Percentiles rank a stretch among this genome's conserved stretches.
These are phyloP conservation scores for Leccinellum luteum DNA, from an alignment of 768 basidiomycete species.

Conservation along the genomic window DNA sequence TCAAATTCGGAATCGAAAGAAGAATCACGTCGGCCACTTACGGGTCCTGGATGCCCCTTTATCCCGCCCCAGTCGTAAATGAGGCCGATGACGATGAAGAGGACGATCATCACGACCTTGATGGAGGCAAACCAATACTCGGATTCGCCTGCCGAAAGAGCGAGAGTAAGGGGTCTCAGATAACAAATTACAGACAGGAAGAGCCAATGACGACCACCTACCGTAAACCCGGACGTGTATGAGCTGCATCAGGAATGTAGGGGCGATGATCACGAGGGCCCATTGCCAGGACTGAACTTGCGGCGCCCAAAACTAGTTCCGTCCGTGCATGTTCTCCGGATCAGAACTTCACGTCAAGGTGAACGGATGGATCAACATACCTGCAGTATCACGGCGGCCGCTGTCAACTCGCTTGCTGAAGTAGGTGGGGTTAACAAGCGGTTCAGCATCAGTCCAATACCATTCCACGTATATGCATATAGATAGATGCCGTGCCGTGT, in stretches of 20 bases:
- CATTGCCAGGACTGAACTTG: constrained; percentile 51
- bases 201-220: constrained; percentile 12
- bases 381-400: constrained; percentile 52
- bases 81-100: constrained; percentile 63
- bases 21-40: constrained; percentile 26
- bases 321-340: not conserved
- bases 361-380: constrained; percentile 19
- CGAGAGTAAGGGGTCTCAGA: not conserved
- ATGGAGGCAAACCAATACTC: constrained; percentile 65
- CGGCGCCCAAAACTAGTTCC: constrained; percentile 43
- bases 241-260: constrained; percentile 52
- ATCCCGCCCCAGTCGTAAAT: constrained; percentile 62
- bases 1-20: not conserved
- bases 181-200: not conserved
- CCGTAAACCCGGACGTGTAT: constrained; percentile 58
- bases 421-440: not conserved
- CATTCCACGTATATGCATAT: not conserved
- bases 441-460: not conserved
- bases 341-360: not conserved
- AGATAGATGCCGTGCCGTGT: not conserved
- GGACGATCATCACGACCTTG: constrained; percentile 58
- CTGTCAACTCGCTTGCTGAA: constrained; percentile 55
- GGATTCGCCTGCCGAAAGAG: constrained; percentile 44
- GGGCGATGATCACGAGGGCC: constrained; percentile 53
- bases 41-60: constrained; percentile 56